These are phyloP conservation scores for Entomortierella chlamydospora DNA, from an alignment of 192 early-diverging fungal genomes.

Conservation along the genomic window DNA sequence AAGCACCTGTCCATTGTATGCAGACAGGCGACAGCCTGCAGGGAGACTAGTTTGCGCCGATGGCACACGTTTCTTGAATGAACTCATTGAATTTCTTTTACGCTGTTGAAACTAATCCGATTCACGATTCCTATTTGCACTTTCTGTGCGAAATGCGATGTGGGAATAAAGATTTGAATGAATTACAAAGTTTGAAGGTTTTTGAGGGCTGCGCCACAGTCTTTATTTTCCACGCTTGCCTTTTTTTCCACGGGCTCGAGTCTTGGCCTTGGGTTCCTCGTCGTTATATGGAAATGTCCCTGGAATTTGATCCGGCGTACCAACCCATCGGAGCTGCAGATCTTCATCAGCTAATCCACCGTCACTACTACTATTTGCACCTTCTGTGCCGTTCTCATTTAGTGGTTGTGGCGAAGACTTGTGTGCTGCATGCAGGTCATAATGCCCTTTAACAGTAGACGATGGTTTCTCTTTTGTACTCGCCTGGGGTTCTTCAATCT, in stretches of 20 bases:
- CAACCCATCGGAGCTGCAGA: conserved; percentile 35
- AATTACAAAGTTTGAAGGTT: not conserved
- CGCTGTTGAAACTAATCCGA: not conserved
- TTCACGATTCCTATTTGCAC: not conserved
- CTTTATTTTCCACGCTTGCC: not conserved
- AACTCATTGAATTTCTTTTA: conserved; percentile 26
- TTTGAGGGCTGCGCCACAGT: not conserved
- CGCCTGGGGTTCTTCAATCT: not conserved
- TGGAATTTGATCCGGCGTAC: conserved; percentile 43
- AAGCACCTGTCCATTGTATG: conserved; percentile 80
- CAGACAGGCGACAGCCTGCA: conserved; percentile 77
- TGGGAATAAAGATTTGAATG: not conserved
- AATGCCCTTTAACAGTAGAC: conserved; percentile 3
- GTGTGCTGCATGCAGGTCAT: conserved; percentile 50
- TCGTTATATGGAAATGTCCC: conserved; percentile 45
- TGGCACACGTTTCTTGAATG: conserved; percentile 67
- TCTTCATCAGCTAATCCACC: conserved; percentile 24
- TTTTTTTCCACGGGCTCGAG: not conserved
- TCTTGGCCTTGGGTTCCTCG: conserved; percentile 1
- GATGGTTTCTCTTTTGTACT: not conserved
- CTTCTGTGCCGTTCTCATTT: not conserved
- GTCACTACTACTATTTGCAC: not conserved
- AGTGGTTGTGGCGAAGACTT: conserved; percentile 22
- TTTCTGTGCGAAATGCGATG: not conserved
- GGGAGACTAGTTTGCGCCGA: conserved; percentile 71